Evolutionary conservation across 495 filamentous ascomycete genomes (phyloP).

Genomic region (Tuber microsphaerosporum): DNA sequence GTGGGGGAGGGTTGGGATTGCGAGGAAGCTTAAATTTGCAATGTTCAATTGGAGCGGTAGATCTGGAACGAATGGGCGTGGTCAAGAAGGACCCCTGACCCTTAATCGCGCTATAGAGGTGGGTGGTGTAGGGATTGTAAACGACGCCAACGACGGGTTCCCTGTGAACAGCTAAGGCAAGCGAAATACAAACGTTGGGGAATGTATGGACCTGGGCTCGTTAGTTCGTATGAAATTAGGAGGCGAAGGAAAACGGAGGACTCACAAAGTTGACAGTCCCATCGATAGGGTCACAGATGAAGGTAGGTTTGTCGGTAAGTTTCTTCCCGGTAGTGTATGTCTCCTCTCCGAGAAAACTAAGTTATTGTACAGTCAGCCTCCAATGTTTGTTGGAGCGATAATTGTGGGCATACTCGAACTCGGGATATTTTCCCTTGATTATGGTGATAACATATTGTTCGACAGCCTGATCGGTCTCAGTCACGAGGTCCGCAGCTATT

Average conservation of each 20-base stretch:
- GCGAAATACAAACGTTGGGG: slow-evolving; percentile 72
- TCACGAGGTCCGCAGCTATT: slow-evolving; percentile 73
- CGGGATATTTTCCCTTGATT: slow-evolving; percentile 59
- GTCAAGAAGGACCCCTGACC: slow-evolving; percentile 64
- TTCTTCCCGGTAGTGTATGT: slow-evolving; percentile 63
- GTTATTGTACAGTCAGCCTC: slow-evolving; percentile 14
- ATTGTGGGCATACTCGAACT: slow-evolving; percentile 48
- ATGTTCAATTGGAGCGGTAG: slow-evolving; percentile 42
- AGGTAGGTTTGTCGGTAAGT: slow-evolving; percentile 66
- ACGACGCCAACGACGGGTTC: slow-evolving; percentile 68
- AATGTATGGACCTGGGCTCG: slow-evolving; percentile 55
- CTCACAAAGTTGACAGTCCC: slow-evolving; percentile 73
- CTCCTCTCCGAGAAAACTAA: slow-evolving; percentile 70
- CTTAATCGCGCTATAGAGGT: slow-evolving; percentile 55
- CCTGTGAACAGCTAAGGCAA: slow-evolving; percentile 62
- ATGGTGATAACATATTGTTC: slow-evolving; percentile 63
- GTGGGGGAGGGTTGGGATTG: slow-evolving; percentile 48
- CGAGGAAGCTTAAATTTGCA: slow-evolving; percentile 53
- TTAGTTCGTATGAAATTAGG: not conserved
- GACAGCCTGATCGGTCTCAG: slow-evolving; percentile 76
- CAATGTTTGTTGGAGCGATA: not conserved
- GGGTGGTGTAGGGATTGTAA: slow-evolving; percentile 59
- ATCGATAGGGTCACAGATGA: slow-evolving; percentile 85
- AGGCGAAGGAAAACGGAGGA: not conserved
- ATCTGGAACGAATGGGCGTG: slow-evolving; percentile 41